These are phyloP conservation scores for Kluyveromyces lactis DNA, from an alignment of 805 yeast species.

Conservation along the genomic window DNA sequence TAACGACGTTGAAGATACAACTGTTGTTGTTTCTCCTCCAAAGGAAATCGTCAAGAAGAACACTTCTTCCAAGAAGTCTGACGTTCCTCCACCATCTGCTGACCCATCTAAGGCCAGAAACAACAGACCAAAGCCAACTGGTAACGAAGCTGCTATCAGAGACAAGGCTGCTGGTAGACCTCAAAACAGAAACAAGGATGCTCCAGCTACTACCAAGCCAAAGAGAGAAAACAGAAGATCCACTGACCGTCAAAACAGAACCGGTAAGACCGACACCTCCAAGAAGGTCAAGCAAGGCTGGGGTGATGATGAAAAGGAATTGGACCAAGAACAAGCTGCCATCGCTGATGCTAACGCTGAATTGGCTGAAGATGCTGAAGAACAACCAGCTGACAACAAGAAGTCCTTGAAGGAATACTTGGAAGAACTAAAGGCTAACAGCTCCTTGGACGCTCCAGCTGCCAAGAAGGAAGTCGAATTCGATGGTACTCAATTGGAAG, in stretches of 20 bases:
- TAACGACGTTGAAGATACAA: slow-evolving; percentile 82
- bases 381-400: slow-evolving; percentile 41
- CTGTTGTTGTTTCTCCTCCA: slow-evolving; percentile 44
- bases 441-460: slow-evolving; percentile 43
- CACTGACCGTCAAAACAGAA: slow-evolving; percentile 79
- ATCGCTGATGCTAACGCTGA: slow-evolving; percentile 34
- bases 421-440: slow-evolving; percentile 48
- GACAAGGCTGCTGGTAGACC: slow-evolving; percentile 63
- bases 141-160: slow-evolving; percentile 83
- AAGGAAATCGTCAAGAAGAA: slow-evolving; percentile 73
- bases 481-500: slow-evolving; percentile 49
- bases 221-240: slow-evolving; percentile 44
- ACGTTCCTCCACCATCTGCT: slow-evolving; percentile 73
- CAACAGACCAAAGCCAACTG: slow-evolving; percentile 59
- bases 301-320: slow-evolving; percentile 73
- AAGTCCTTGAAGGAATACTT: slow-evolving; percentile 84
- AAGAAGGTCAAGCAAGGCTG: slow-evolving; percentile 82
- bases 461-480: slow-evolving; percentile 28
- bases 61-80: slow-evolving; percentile 82
- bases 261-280: slow-evolving; percentile 75
- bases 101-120: slow-evolving; percentile 73
- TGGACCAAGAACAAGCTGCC: slow-evolving; percentile 54
- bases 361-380: slow-evolving; percentile 39
- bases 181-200: slow-evolving; percentile 41
- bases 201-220: slow-evolving; percentile 47